Evolutionary conservation across 768 basidiomycete genomes (phyloP).

Genomic region (Lactarius sanguifluus): DNA sequence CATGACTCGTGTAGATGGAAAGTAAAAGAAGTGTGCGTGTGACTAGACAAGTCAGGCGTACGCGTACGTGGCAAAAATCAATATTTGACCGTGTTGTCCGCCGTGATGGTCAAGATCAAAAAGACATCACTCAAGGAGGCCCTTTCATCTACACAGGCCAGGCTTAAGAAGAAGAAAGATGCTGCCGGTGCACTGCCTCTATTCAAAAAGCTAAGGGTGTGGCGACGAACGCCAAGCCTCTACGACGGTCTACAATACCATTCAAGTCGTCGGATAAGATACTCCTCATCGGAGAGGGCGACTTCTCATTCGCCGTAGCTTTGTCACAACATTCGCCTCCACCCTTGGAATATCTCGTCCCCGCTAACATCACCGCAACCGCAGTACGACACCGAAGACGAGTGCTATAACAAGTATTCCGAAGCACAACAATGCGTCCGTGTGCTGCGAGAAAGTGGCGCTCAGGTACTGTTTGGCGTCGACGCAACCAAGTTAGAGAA

Average conservation of each 20-base stretch:
- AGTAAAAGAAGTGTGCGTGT: conserved; percentile 8
- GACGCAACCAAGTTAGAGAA: conserved; percentile 82
- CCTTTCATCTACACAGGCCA: conserved; percentile 66
- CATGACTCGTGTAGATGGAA: conserved; percentile 8
- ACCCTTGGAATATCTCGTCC: conserved; percentile 52
- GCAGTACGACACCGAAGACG: conserved; percentile 77
- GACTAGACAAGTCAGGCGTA: conserved; percentile 15
- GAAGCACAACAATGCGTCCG: conserved; percentile 61
- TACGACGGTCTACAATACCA: conserved; percentile 53
- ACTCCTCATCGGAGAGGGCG: conserved; percentile 87
- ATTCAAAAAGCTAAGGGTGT: conserved; percentile 45
- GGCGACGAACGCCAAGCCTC: conserved; percentile 40
- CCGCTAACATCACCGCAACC: conserved; percentile 77
- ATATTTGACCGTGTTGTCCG: conserved; percentile 26
- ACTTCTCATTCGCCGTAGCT: conserved; percentile 88
- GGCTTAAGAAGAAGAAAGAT: conserved; percentile 60
- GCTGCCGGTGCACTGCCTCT: conserved; percentile 51
- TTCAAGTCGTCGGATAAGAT: conserved; percentile 66
- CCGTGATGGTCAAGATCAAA: conserved; percentile 32
- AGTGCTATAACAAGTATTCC: conserved; percentile 81
- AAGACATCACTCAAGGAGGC: conserved; percentile 61
- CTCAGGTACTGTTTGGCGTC: conserved; percentile 71
- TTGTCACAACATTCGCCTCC: conserved; percentile 52
- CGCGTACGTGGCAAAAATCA: conserved; percentile 14
- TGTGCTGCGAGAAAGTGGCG: conserved; percentile 56